Evolutionary conservation across 768 basidiomycete genomes (phyloP), one percentile per base, ranked within the genome.

Genomic region (Nevesoporus exiguus): DNA sequence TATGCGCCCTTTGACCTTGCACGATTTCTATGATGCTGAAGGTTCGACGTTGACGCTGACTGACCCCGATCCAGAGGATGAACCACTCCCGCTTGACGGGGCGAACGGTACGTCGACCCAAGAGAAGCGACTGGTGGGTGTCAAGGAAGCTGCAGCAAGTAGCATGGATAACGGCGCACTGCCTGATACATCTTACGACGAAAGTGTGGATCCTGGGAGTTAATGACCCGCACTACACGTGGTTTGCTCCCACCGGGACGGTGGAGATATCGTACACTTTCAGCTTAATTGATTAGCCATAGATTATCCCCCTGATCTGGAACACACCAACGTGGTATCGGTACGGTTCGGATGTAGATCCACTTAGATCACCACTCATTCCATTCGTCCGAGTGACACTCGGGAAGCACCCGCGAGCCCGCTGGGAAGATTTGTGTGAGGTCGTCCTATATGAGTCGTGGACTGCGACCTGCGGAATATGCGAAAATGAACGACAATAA

Each of bases 1-100:
- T 54, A 75, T 93, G 50, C 85, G 93, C 46, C 85, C 90, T 8
- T 71, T 95, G 43, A 75, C 75, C 3, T 51, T 92, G 29, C 73
- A 75, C 13, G 93, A 96, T 67, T 95, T 96, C 70, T 75, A 77
- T 49, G 68, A 73, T 15, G 61, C 67, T 5, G 77, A 77, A 37
- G 71, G 67, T 2, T 71, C 67, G 7, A 67, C 62, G 0, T 45
- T 72, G 36, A 58, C 57, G 0, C 43, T 71, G 34, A 57, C 49
- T 3, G 62, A 61, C 31, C 59, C 63, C 2, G 67, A 70, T 44
- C 68, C 68, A 6, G 67, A 68, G 1, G 67, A 66, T n/a, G 67
- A 54, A 34, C 66, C 65, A 8, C 49, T 65, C 10, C 58, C 53
- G 9, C 5, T 63, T 10, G 24, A 56, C 27, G 37, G 21, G 9